Evolutionary conservation across 1,139 yeast genomes (phyloP).

Genomic region (Protomyces lactucae-debilis): DNA sequence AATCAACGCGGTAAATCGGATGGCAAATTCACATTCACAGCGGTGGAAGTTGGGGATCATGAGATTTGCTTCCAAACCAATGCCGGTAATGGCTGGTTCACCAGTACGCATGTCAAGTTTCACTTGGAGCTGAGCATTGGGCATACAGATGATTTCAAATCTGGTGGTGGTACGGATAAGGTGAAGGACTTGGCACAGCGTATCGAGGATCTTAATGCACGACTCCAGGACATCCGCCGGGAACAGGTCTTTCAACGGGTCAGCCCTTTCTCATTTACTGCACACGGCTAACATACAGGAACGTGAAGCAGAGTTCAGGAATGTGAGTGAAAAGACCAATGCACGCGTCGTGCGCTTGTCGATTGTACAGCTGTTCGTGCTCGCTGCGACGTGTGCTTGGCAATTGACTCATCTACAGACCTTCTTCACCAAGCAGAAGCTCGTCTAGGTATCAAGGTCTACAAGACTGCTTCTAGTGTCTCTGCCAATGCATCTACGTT

Average conservation of each 20-base stretch:
- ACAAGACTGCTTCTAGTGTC: neutral
- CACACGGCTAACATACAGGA: constrained; percentile 37
- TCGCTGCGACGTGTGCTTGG: constrained; percentile 60
- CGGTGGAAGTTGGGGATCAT: constrained; percentile 69
- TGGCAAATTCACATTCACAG: constrained; percentile 65
- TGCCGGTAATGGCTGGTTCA: constrained; percentile 60
- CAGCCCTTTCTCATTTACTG: neutral
- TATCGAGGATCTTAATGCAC: constrained; percentile 51
- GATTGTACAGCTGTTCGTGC: constrained; percentile 53
- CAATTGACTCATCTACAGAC: constrained; percentile 60
- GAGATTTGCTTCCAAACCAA: constrained; percentile 55
- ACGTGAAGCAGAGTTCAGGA: constrained; percentile 64
- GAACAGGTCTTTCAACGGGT: constrained; percentile 60
- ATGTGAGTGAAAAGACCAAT: constrained; percentile 61
- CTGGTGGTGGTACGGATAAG: constrained; percentile 42
- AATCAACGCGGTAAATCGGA: constrained; percentile 56
- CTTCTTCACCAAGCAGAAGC: constrained; percentile 62
- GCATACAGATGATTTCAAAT: constrained; percentile 50
- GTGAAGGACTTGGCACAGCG: constrained; percentile 50
- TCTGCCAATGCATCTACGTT: neutral
- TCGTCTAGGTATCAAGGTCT: constrained; percentile 42
- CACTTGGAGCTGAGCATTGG: constrained; percentile 51
- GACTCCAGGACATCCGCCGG: constrained; percentile 53
- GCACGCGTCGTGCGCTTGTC: constrained; percentile 64
- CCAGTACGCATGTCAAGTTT: constrained; percentile 37